A percentile compares a stretch with the other conserved stretches of the same genome.
phyloP scores from a whole-genome alignment of 306 rosid genomes.

The Senna tora region DNA sequence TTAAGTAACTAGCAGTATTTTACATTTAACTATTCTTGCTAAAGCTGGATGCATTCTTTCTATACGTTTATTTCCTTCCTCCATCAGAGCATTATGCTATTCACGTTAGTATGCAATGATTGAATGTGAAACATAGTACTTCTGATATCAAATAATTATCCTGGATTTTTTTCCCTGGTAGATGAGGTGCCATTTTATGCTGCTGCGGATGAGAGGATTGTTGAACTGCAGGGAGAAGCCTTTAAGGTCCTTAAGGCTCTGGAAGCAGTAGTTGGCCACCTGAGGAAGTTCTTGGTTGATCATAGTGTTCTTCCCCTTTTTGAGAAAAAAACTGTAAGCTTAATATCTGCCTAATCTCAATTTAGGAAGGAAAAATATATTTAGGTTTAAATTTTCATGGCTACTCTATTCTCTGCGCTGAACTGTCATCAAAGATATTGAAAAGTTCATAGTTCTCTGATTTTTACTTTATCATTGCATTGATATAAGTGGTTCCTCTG shows the following conservation, averaged over 20 bases:
- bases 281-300: slow-evolving; percentile 95
- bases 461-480: slow-evolving; percentile 14
- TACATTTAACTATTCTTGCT: neutral
- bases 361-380: neutral
- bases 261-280: slow-evolving; percentile 86
- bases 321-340: slow-evolving; percentile 88
- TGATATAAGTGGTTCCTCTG: slow-evolving; percentile 23
- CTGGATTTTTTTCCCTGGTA: slow-evolving; percentile 40
- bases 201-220: slow-evolving; percentile 87
- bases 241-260: slow-evolving; percentile 83
- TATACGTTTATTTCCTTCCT: neutral
- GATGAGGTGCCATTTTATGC: slow-evolving; percentile 93
- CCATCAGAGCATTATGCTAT: slow-evolving; percentile 1
- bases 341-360: slow-evolving; percentile 7
- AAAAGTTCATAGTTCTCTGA: slow-evolving; percentile 13
- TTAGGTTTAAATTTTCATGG: slow-evolving; percentile 13
- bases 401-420: neutral
- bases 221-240: slow-evolving; percentile 93
- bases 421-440: slow-evolving; percentile 14
- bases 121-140: neutral
- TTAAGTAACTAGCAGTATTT: neutral
- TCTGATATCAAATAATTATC: slow-evolving; percentile 30
- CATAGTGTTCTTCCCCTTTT: slow-evolving; percentile 94
- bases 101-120: neutral
- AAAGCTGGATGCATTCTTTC: neutral